A percentile compares a stretch with the other conserved stretches of the same genome.
Conservation (phyloP, 805 yeast species). For the Candida quercuum region DNA sequence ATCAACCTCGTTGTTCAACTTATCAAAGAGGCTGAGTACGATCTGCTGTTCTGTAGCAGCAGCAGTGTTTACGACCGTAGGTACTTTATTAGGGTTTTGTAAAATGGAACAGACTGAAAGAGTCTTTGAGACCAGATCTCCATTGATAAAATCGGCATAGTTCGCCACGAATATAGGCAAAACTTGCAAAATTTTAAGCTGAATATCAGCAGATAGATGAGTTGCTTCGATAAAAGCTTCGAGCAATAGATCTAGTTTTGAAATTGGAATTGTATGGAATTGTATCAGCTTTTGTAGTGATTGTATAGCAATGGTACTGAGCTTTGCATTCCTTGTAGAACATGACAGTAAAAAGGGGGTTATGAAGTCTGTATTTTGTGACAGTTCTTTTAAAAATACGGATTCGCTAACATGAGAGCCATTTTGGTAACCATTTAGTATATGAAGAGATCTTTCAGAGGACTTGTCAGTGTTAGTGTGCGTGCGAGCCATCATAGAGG, state of each 20-base stretch:
- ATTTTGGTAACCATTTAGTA: conserved; percentile 32
- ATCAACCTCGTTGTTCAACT: conserved; percentile 25
- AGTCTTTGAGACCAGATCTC: conserved; percentile 49
- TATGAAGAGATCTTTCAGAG: conserved; percentile 45
- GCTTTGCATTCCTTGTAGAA: conserved; percentile 67
- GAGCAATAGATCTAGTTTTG: conserved; percentile 49
- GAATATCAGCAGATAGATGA: conserved; percentile 73
- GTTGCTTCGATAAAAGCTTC: conserved; percentile 71
- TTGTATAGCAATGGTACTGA: conserved; percentile 67
- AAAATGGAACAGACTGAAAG: conserved; percentile 67
- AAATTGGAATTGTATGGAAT: conserved; percentile 47
- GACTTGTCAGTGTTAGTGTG: conserved; percentile 17
- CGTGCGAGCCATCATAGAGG: not conserved
- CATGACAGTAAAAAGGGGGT: conserved; percentile 72
- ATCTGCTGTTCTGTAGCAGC: conserved; percentile 90
- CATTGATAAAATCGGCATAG: conserved; percentile 52
- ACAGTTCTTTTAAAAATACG: conserved; percentile 28
- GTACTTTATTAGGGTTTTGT: conserved; percentile 61
- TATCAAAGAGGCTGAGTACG: conserved; percentile 72
- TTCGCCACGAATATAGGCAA: conserved; percentile 69
- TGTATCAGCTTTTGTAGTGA: conserved; percentile 59
- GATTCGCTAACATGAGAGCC: conserved; percentile 24
- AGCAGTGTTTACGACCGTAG: conserved; percentile 84
- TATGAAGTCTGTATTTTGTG: conserved; percentile 47
- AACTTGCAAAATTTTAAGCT: conserved; percentile 78